Percentiles rank a stretch among this genome's conserved stretches.
These are phyloP conservation scores for Elasticomyces elasticus DNA, from an alignment of 495 filamentous ascomycete species.

Conservation along the genomic window DNA sequence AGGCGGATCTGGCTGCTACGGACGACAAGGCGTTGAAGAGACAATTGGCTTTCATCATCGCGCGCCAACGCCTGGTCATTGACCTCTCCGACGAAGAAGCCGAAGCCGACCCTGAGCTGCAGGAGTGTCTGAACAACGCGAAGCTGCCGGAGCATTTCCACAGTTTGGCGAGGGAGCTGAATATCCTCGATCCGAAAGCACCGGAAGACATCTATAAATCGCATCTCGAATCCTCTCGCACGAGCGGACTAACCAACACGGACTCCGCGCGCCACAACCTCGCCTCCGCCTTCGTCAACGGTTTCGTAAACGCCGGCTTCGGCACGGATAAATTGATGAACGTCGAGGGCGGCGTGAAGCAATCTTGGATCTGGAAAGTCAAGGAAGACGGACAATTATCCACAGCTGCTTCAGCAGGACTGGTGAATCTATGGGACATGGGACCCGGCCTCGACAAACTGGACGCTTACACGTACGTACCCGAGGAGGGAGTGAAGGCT, in stretches of 20 bases:
- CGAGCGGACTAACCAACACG: slow-evolving; percentile 82
- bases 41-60: slow-evolving; percentile 89
- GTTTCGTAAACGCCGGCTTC: slow-evolving; percentile 91
- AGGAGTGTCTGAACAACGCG: slow-evolving; percentile 76
- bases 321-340: slow-evolving; percentile 97
- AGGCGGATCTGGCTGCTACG: slow-evolving; percentile 66
- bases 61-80: slow-evolving; percentile 81
- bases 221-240: slow-evolving; percentile 87
- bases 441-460: slow-evolving; percentile 82
- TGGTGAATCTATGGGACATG: slow-evolving; percentile 83
- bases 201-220: slow-evolving; percentile 99
- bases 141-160: slow-evolving; percentile 88
- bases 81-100: slow-evolving; percentile 49
- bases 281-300: slow-evolving; percentile 92
- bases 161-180: slow-evolving; percentile 84
- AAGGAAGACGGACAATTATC: slow-evolving; percentile 97
- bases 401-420: slow-evolving; percentile 83
- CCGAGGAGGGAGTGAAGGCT: slow-evolving; percentile 79
- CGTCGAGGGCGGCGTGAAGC: slow-evolving; percentile 62
- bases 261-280: slow-evolving; percentile 94
- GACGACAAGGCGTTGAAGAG: slow-evolving; percentile 74
- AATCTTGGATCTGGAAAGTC: slow-evolving; percentile 96
- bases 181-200: slow-evolving; percentile 91
- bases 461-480: slow-evolving; percentile 78
- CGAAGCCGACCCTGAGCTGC: slow-evolving; percentile 57